Evolutionary conservation across 257 asterid genomes (phyloP), one percentile per base, ranked within the genome.

Genomic region (Cynanchum wilfordii): DNA sequence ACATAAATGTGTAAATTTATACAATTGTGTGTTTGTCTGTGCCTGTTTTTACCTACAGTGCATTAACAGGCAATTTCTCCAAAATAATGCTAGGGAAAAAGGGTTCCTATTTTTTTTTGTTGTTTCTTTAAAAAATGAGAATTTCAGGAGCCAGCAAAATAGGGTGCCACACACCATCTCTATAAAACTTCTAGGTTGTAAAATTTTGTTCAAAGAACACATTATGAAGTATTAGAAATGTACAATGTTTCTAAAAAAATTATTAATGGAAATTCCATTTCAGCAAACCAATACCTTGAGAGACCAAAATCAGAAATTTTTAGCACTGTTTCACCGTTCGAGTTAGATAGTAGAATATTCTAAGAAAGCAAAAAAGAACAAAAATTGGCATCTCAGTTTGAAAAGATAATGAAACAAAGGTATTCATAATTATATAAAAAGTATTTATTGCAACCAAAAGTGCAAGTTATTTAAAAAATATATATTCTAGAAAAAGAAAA

Each of bases 241-340:
- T 10, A 2, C 47, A 36, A 76, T 63, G 5, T 22, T 20, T 17
- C 0, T 49, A 13, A 36, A 19, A 45, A 29, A 58, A 45, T 8
- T 67, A 33, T 24, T 15, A 45, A 16, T 5, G 60, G 33, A 16
- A 13, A 57, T 38, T 55, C 56, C 66, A 45, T 27, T 38, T 51
- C 11, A 44, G 38, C 24, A 38, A 33, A 44, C 27, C 56, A 68
- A 49, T 85, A 87, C 89, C 91, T 81, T 60, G 89, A 83, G 72
- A 84, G 84, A 69, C 91, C 88, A 81, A 87, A 85, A 82, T 87
- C 91, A 33, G 89, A 83, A 79, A 87, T 83, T 78, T 87, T 87
- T 33, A 85, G 83, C 69, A 85, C 58, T 9, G 85, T 81, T 66
- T 83, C 78, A 60, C 69, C 60, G 16, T 69, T 87, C 30, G 72